phyloP scores from a whole-genome alignment of 306 rosid species.

The Lagenaria siceraria region DNA sequence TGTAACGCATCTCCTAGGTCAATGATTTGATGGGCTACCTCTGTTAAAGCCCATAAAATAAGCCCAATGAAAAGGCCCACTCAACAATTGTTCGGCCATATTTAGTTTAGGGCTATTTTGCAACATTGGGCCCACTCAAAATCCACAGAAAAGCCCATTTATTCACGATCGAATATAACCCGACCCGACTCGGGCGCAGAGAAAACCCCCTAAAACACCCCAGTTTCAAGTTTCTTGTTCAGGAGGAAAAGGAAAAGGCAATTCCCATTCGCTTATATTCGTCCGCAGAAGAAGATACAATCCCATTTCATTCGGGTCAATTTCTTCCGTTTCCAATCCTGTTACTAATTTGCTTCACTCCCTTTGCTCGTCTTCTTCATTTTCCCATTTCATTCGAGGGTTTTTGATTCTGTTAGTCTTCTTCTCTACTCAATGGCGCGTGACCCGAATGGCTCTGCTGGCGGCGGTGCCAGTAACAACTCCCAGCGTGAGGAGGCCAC shows the following conservation, averaged over 20 bases:
- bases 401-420: slow-evolving; percentile 9
- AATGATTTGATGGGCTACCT: not conserved
- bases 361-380: not conserved
- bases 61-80: not conserved
- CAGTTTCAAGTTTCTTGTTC: slow-evolving; percentile 19
- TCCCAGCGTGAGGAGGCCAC: slow-evolving; percentile 46
- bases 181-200: not conserved
- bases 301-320: not conserved
- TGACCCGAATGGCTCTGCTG: slow-evolving; percentile 45
- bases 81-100: not conserved
- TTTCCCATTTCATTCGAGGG: slow-evolving; percentile 19
- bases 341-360: not conserved
- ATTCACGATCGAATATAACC: not conserved
- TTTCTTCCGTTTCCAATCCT: not conserved
- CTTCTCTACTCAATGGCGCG: slow-evolving; percentile 45
- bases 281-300: not conserved
- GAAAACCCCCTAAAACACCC: not conserved
- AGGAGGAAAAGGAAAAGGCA: slow-evolving; percentile 19
- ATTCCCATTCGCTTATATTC: not conserved
- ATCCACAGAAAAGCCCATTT: not conserved
- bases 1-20: not conserved
- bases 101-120: not conserved
- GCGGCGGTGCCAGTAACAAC: slow-evolving; percentile 41
- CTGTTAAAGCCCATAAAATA: not conserved
- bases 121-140: not conserved